Base-by-base conservation (phyloP, 2,329 filamentous ascomycete species). In the Pseudogymnoascus sp. region DNA sequence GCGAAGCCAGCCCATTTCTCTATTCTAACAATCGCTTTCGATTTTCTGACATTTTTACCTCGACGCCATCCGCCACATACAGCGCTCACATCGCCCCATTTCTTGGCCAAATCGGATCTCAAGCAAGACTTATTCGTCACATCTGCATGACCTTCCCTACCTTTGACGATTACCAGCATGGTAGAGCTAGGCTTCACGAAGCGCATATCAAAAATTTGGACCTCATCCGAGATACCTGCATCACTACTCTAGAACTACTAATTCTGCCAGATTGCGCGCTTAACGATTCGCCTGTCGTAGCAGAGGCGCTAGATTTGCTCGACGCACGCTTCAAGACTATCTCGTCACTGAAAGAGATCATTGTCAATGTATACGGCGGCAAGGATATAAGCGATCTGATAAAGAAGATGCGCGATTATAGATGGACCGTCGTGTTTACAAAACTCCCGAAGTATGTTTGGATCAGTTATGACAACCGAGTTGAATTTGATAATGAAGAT, bases 341-440 rank as follows among this genome's bases (percentile, higher is more conserved):
- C 25, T 60, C 23, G 25, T 66, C 67, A 21, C 64, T 67, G 11
- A 64, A 66, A 67, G 57, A 67, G 65, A 36, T 66, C n/a, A 64
- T 66, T 64, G 65, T 67, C 62, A 65, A 67, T 16, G 39, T 65
- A 45, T 67, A 68, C 36, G 43, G 31, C 43, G 62, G 65, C 41
- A 51, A 45, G 60, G 62, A 63, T 39, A 36, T 45, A 16, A 60
- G 41, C 57, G 67, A 65, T 66, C 43, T 63, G 6, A 25, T 21
- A 64, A 60, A 41, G 57, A 66, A 65, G 64, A 66, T 68, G 37
- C 64, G 28, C 39, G 62, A 65, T 61, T 54, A 37, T 60, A 62
- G 62, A 43, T 68, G 65, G 67, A 66, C 65, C 16, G 62, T 68
- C 4, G 41, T 65, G 64, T 37, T 68, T 62, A 68, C 62, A 67